Percentiles rank a stretch among this genome's conserved stretches.
Evolutionary conservation across 768 basidiomycete species (phyloP).

Genomic region (Tephrocybe sp.): DNA sequence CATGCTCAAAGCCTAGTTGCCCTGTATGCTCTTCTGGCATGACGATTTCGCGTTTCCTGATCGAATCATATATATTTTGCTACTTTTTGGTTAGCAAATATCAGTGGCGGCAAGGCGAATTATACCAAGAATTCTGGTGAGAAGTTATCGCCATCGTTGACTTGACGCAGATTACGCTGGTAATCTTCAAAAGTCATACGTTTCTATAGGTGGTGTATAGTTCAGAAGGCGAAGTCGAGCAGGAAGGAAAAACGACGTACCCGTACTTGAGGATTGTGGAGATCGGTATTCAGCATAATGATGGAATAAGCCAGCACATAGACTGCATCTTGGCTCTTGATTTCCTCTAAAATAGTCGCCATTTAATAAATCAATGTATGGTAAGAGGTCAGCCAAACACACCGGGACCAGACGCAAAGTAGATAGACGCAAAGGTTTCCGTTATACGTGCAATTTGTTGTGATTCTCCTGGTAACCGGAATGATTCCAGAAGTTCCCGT

Average conservation of each 20-base stretch:
- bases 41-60: slow-evolving; percentile 90
- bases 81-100: slow-evolving; percentile 29
- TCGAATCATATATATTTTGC: slow-evolving; percentile 92
- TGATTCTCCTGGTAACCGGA: slow-evolving; percentile 91
- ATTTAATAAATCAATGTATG: slow-evolving; percentile 1
- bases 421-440: slow-evolving; percentile 89
- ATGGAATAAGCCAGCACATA: slow-evolving; percentile 94
- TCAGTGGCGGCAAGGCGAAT: not conserved
- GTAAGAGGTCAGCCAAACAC: slow-evolving; percentile 18
- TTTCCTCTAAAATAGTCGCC: slow-evolving; percentile 60
- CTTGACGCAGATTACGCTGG: slow-evolving; percentile 85
- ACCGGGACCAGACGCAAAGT: slow-evolving; percentile 86
- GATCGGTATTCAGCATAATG: slow-evolving; percentile 98
- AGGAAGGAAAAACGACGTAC: slow-evolving; percentile 41
- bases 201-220: slow-evolving; percentile 55
- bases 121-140: slow-evolving; percentile 78
- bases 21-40: slow-evolving; percentile 98
- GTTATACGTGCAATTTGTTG: slow-evolving; percentile 94
- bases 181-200: slow-evolving; percentile 97
- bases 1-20: slow-evolving; percentile 95
- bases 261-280: slow-evolving; percentile 90
- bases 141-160: slow-evolving; percentile 85
- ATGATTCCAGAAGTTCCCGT: slow-evolving; percentile 90
- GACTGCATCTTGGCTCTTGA: slow-evolving; percentile 88
- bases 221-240: not conserved